Evolutionary conservation across 768 basidiomycete species (phyloP).

Genomic region (Pisolithus marmoratus): DNA sequence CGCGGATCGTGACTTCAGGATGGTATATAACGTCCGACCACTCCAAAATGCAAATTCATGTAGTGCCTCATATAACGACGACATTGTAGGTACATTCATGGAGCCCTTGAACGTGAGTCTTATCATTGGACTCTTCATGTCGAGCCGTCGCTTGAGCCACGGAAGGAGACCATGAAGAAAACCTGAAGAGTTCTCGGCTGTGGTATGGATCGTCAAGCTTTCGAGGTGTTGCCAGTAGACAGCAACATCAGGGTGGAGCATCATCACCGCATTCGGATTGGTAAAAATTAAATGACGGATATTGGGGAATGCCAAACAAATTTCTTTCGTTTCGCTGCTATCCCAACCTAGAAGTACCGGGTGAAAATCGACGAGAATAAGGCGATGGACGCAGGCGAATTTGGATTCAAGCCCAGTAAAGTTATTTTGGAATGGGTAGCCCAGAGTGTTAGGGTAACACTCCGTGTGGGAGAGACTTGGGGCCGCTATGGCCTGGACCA

Average conservation of each 20-base stretch:
- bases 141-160: no score
- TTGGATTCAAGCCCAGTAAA: background rate
- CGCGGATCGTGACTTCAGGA: no score
- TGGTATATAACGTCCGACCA: no score
- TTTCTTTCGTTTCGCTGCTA: background rate
- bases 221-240: background rate
- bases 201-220: background rate
- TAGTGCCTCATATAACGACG: no score
- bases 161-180: no score
- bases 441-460: background rate
- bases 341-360: background rate
- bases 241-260: background rate
- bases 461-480: background rate
- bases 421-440: background rate
- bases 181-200: no score
- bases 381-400: background rate
- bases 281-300: background rate
- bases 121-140: no score
- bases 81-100: no score
- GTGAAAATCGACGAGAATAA: background rate
- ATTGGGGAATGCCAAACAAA: background rate
- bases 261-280: background rate
- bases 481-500: background rate
- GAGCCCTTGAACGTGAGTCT: no score
- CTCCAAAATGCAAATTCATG: no score